Percentiles rank a stretch among this genome's conserved stretches.
Evolutionary conservation across 129 eudicot genomes (phyloP).

Genomic region (Centaurea solstitialis): DNA sequence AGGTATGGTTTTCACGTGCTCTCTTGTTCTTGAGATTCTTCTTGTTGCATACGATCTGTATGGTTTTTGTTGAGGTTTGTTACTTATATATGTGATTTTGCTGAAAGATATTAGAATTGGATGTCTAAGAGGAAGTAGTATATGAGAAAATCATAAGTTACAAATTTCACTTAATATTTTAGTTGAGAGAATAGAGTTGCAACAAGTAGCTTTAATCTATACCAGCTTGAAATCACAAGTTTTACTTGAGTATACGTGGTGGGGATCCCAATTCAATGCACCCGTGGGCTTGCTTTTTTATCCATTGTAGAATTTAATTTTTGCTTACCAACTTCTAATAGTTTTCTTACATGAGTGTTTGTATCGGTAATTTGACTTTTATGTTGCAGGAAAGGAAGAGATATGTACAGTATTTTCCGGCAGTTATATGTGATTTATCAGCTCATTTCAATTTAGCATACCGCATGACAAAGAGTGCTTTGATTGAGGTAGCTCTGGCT

Average conservation of each 20-base stretch:
- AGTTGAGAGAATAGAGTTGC: background rate
- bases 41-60: background rate
- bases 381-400: conserved; percentile 64
- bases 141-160: background rate
- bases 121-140: background rate
- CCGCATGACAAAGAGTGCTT: conserved; percentile 66
- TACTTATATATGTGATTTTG: background rate
- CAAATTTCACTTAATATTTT: background rate
- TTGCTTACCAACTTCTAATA: background rate
- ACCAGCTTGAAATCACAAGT: background rate
- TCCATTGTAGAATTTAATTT: background rate
- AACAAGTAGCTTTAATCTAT: background rate
- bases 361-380: background rate
- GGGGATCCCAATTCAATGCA: background rate
- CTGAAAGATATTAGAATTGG: background rate
- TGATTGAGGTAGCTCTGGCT: conserved; percentile 60
- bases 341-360: background rate
- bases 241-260: background rate
- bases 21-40: conserved; percentile 10
- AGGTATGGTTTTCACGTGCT: conserved; percentile 42
- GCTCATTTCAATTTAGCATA: conserved; percentile 68
- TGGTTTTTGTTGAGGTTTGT: background rate
- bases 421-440: conserved; percentile 69
- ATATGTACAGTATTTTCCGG: conserved; percentile 57
- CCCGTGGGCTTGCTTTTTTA: background rate